These are phyloP conservation scores for Rickenella mellea DNA, from an alignment of 768 basidiomycete species.

Conservation along the genomic window DNA sequence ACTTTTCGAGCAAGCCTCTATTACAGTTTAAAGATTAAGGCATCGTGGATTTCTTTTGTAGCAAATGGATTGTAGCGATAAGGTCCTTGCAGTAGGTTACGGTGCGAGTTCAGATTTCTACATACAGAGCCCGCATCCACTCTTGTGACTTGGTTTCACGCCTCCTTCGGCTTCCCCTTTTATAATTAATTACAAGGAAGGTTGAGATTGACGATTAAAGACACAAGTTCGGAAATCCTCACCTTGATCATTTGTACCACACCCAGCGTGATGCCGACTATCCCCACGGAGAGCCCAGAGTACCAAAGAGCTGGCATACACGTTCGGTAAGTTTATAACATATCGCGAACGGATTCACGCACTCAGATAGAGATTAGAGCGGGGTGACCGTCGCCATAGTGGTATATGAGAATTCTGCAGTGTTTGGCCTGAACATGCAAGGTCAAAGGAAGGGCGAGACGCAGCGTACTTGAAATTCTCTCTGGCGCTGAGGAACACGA, in stretches of 20 bases:
- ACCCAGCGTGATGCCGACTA: conserved; percentile 43
- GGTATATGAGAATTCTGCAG: conserved; percentile 33
- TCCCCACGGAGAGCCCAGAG: conserved; percentile 42
- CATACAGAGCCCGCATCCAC: not conserved
- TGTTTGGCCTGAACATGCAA: conserved; percentile 22
- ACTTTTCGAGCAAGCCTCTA: not conserved
- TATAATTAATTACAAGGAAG: too few relatives aligned
- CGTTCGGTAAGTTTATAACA: conserved; percentile 1
- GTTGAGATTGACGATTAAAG: not conserved
- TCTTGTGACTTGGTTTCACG: not conserved
- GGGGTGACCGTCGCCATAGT: conserved; percentile 51
- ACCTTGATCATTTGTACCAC: conserved; percentile 36
- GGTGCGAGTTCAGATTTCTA: not conserved
- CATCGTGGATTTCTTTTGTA: conserved; percentile 13
- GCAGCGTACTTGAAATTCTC: conserved; percentile 49
- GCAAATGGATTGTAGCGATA: not conserved
- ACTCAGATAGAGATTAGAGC: conserved; percentile 61
- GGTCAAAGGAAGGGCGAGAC: not conserved
- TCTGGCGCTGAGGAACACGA: conserved; percentile 56
- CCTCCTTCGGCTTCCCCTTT: not conserved
- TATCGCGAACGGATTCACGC: conserved; percentile 12
- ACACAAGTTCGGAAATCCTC: not conserved
- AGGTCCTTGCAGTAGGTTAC: not conserved
- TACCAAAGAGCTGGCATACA: conserved; percentile 41
- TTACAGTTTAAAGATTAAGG: conserved; percentile 3